phyloP scores from a whole-genome alignment of 441 rosid genomes.

The Erodium moschatum region DNA sequence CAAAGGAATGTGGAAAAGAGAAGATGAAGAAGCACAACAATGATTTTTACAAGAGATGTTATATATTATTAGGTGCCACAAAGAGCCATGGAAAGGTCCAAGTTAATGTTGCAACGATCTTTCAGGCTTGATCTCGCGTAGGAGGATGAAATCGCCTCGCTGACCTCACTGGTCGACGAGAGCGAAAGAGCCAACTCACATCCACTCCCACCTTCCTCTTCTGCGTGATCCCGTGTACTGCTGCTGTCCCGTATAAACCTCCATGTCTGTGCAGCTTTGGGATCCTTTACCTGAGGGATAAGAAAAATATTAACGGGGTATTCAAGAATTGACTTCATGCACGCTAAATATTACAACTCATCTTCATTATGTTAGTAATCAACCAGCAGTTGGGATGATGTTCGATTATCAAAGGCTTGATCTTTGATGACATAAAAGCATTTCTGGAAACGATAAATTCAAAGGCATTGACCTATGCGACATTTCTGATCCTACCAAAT shows the following conservation, averaged over 20 bases:
- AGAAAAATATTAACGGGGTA: too few relatives aligned
- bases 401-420: too few relatives aligned
- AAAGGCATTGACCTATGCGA: too few relatives aligned
- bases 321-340: too few relatives aligned
- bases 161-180: slow-evolving; percentile 52
- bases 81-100: slow-evolving; percentile 79
- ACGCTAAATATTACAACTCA: too few relatives aligned
- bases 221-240: slow-evolving; percentile 20
- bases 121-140: slow-evolving; percentile 28
- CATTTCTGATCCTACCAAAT: neutral
- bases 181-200: slow-evolving; percentile 52
- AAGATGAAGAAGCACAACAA: slow-evolving; percentile 3
- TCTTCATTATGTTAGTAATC: too few relatives aligned
- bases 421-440: too few relatives aligned
- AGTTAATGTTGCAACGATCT: slow-evolving; percentile 39
- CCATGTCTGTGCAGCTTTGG: slow-evolving; percentile 16
- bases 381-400: neutral
- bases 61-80: slow-evolving; percentile 33
- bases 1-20: slow-evolving; percentile 4
- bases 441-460: too few relatives aligned
- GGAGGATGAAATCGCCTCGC: slow-evolving; percentile 48
- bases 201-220: slow-evolving; percentile 23
- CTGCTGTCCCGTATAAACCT: neutral
- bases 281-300: neutral
- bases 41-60: neutral